Evolutionary conservation across 2,329 filamentous ascomycete species (phyloP).

Genomic region (Lasiodiplodia citricola): DNA sequence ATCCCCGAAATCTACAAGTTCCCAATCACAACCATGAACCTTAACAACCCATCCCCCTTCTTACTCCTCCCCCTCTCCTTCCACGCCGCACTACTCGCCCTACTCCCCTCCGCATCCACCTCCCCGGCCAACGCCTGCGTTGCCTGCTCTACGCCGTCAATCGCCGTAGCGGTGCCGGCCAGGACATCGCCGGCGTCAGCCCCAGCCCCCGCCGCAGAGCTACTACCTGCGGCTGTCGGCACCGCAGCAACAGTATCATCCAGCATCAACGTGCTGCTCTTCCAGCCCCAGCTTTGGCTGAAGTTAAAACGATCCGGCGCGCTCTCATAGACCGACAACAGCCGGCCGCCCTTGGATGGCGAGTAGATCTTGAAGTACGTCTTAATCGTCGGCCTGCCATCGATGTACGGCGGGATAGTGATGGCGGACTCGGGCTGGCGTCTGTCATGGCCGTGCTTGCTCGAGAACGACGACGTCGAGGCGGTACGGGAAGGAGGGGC

Average conservation of each 20-base stretch:
- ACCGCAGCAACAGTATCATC: conserved; percentile 45
- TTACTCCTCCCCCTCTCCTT: conserved; percentile 33
- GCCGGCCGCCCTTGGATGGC: conserved; percentile 62
- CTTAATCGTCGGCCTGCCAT: conserved; percentile 61
- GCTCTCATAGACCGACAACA: conserved; percentile 64
- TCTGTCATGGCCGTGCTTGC: conserved; percentile 10
- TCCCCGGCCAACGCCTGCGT: background rate
- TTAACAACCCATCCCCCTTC: conserved; percentile 54
- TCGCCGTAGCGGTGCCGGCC: background rate
- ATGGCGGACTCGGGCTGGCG: conserved; percentile 32
- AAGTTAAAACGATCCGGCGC: conserved; percentile 65
- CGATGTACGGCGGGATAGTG: conserved; percentile 56
- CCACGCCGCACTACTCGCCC: conserved; percentile 30
- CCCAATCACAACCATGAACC: conserved; percentile 66
- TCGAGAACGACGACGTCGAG: background rate
- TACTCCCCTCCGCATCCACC: background rate
- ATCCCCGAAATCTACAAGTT: conserved; percentile 43
- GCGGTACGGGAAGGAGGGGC: background rate
- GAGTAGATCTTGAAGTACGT: conserved; percentile 68
- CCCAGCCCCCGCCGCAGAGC: conserved; percentile 17
- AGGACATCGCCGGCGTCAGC: background rate
- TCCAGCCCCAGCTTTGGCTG: conserved; percentile 66
- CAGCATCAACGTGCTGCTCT: conserved; percentile 63
- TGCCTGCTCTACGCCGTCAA: background rate
- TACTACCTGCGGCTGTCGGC: conserved; percentile 33